Evolutionary conservation across 2,329 filamentous ascomycete species (phyloP), one percentile per base, ranked within the genome.

Genomic region (Catunica adiposa): DNA sequence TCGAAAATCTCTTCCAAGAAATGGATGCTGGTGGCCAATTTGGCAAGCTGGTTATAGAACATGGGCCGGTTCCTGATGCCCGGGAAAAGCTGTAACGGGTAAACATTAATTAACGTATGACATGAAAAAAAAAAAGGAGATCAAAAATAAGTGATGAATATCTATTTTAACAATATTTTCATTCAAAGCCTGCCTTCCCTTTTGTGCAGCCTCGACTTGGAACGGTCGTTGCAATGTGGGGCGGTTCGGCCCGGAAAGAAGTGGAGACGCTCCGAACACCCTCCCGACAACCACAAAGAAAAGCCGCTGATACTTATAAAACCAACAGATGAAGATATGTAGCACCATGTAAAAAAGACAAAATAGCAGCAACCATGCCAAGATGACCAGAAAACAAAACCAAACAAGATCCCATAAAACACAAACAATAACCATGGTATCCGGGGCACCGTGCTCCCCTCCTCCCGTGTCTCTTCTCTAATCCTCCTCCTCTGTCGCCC

Each of bases 21-120:
- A 94, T 97, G 80, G 87, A 86, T 65, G 78, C 80, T 4, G 87
- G 84, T 0, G 81, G 71, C 60, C 90, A 97, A 68, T 95, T 97
- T 72, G 92, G 90, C 9, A 97, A 97, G 70, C 68, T 97, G 62
- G 88, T 96, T 1, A 79, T 96, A 61, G 79, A 86, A 62, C 76
- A 89, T 62, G 73, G 66, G n/a, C 59, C 63, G 0, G 61, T 63
- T 11, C 66, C 62, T 3, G 66, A 64, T 11, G 60, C 61, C 2
- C 56, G 63, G 11, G 63, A 71, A 2, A 76, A 71, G 62, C 60
- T 76, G 58, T 76, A 66, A 62, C 29, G 17, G n/a, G n/a, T n/a
- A n/a, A n/a, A n/a, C n/a, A n/a, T n/a, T n/a, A n/a, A n/a, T n/a
- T n/a, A n/a, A n/a, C n/a, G 53, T 23, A 52, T 20, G 46, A 47